Base-by-base conservation (phyloP, 371 early-diverging fungal species). In the Fennellomyces sp. region DNA sequence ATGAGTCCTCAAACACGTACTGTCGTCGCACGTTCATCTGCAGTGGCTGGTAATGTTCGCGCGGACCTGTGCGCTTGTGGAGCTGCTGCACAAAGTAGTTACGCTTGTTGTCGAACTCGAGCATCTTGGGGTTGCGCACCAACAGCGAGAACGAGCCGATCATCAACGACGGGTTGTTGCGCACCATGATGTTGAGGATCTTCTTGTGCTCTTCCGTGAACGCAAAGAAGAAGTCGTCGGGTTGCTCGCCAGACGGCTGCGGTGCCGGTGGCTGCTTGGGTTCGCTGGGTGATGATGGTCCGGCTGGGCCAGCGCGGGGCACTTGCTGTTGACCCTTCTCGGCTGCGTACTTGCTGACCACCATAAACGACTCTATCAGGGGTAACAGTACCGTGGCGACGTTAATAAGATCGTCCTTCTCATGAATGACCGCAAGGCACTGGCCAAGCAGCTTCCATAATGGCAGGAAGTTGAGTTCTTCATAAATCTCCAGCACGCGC, bases 31-130 rank as follows among this genome's bases (percentile, higher is more conserved):
- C 95, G 70, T 94, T 94, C 58, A 98, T 81, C 58, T 92, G 91
- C 49, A 98, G 66, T 5, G 87, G 70, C 3, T 87, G 81, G 51
- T 85, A 90, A 47, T 87, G 85, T 11, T 89, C 89, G 2, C 93
- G 87, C 28, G 83, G 71, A 5, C 66, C 64, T 27, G 72, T 69
- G 25, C 91, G 86, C 71, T 96, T 95, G 69, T 95, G 94, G 36
- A 98, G 79, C 62, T 97, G 94, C 72, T 96, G 97, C 45, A 85
- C 90, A 73, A 98, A 97, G 76, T 96, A 99, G 65, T 94, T 96
- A 52, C 98, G 88, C 83, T 99, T 99, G 84, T 97, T 97, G 78
- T 99, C 99, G 73, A 99, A 99, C 63, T 99, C 98, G 28, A 99
- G 84, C 69, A 97, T 93, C 69, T 96, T 96, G 38, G 97, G 97